A percentile compares a stretch with the other conserved stretches of the same genome.
Evolutionary conservation across 1,284 basidiomycete genomes (phyloP).

Genomic region (Sanghuangporus weigelae): DNA sequence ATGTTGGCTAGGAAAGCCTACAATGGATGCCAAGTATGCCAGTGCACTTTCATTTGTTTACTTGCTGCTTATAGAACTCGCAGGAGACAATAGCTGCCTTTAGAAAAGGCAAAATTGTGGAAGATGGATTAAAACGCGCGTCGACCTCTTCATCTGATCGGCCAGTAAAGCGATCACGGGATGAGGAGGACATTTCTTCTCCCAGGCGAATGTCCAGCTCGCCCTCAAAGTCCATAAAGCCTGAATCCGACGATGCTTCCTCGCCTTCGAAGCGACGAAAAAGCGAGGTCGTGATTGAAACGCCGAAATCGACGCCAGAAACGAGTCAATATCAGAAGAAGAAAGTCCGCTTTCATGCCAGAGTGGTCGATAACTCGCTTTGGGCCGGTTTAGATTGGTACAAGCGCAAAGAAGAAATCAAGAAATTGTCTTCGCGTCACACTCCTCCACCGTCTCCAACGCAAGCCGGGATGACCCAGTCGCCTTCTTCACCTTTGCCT

Average conservation of each 20-base stretch:
- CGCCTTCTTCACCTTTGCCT: neutral
- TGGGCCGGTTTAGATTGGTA: conserved; percentile 10
- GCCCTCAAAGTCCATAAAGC: neutral
- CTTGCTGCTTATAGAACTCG: neutral
- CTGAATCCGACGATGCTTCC: neutral
- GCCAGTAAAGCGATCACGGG: neutral
- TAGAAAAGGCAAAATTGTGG: too few species aligned
- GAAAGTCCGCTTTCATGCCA: conserved; percentile 17
- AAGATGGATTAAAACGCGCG: too few species aligned
- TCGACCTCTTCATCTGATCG: neutral
- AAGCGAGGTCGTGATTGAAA: neutral
- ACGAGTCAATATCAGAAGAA: neutral
- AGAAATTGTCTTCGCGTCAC: too few species aligned
- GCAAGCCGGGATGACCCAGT: too few species aligned
- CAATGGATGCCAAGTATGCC: neutral
- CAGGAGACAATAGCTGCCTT: neutral
- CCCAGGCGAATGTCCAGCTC: neutral
- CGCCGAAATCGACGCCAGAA: neutral
- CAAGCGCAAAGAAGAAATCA: too few species aligned
- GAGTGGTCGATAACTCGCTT: conserved; percentile 16
- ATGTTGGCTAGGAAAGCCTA: neutral
- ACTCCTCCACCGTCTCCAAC: too few species aligned
- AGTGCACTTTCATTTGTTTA: neutral
- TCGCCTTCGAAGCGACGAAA: conserved; percentile 1
- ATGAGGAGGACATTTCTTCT: neutral